A percentile compares a stretch with the other conserved stretches of the same genome.
Evolutionary conservation across 345 rosid species (phyloP).

Genomic region (Physaria fendleri): DNA sequence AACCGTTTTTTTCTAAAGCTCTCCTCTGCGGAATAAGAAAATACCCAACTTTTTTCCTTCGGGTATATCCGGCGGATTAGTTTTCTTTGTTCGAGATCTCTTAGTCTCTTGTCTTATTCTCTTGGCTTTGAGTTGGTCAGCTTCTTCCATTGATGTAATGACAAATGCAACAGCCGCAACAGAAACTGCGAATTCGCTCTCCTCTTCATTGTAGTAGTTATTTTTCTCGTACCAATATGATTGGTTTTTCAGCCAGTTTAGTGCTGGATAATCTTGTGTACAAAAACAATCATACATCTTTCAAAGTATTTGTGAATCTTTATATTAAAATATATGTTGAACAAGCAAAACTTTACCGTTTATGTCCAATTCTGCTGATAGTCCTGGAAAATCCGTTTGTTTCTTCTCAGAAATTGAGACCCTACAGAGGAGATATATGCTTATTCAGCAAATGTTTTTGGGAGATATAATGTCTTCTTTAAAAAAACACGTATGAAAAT

Average conservation of each 20-base stretch:
- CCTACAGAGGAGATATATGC: background rate
- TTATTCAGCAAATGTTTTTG: background rate
- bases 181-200: conserved; percentile 43
- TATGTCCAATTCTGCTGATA: conserved; percentile 18
- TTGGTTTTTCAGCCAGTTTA: conserved; percentile 39
- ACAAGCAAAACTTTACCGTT: conserved; percentile 2
- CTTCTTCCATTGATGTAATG: conserved; percentile 39
- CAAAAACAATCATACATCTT: too few species aligned
- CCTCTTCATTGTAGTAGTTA: conserved; percentile 21
- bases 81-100: conserved; percentile 17
- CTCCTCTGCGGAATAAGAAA: background rate
- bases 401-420: conserved; percentile 22
- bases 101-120: conserved; percentile 38
- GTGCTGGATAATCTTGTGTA: conserved; percentile 34
- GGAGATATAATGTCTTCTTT: background rate
- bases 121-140: conserved; percentile 20
- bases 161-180: conserved; percentile 59
- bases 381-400: background rate
- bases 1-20: background rate
- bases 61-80: background rate
- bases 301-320: too few species aligned
- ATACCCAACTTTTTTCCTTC: conserved; percentile 17
- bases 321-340: too few species aligned
- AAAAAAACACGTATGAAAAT: too few species aligned
- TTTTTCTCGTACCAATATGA: conserved; percentile 33